Evolutionary conservation across 805 yeast genomes (phyloP).

Genomic region (Candida endomychidarum): DNA sequence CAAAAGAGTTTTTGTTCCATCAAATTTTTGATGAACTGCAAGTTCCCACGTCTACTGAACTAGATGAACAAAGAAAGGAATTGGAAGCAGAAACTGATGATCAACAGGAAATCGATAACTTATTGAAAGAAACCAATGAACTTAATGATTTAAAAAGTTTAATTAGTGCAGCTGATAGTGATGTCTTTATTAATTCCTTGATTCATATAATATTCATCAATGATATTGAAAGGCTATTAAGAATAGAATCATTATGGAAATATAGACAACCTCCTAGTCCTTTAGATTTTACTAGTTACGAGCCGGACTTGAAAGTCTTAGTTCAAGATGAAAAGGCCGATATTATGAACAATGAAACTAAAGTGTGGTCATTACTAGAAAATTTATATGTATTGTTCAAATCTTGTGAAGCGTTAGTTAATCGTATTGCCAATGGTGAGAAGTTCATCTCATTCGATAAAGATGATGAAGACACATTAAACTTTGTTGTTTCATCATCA

Average conservation of each 20-base stretch:
- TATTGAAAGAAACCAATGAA: constrained; percentile 68
- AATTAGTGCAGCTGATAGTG: constrained; percentile 9
- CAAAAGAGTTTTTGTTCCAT: constrained; percentile 82
- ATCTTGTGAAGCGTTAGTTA: constrained; percentile 50
- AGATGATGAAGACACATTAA: constrained; percentile 89
- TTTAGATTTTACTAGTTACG: constrained; percentile 34
- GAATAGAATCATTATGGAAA: constrained; percentile 77
- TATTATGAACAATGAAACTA: constrained; percentile 36
- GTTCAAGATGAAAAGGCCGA: constrained; percentile 16
- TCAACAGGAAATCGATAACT: constrained; percentile 60
- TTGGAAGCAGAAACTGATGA: constrained; percentile 55
- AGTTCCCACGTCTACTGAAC: constrained; percentile 22
- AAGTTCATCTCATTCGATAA: constrained; percentile 72
- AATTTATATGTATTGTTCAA: constrained; percentile 58
- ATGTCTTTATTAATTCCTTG: constrained; percentile 39
- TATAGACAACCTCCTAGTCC: constrained; percentile 69
- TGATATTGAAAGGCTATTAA: constrained; percentile 76
- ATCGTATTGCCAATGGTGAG: constrained; percentile 42
- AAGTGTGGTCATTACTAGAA: constrained; percentile 61
- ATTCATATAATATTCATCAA: constrained; percentile 59
- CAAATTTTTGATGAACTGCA: constrained; percentile 67
- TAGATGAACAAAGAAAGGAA: constrained; percentile 21
- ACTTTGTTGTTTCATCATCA: constrained; percentile 84
- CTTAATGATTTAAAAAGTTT: constrained; percentile 39
- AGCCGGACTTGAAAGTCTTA: constrained; percentile 9